Percentiles rank a stretch among this genome's conserved stretches.
Evolutionary conservation across 2,329 filamentous ascomycete species (phyloP).

Genomic region (Alternaria sp.): DNA sequence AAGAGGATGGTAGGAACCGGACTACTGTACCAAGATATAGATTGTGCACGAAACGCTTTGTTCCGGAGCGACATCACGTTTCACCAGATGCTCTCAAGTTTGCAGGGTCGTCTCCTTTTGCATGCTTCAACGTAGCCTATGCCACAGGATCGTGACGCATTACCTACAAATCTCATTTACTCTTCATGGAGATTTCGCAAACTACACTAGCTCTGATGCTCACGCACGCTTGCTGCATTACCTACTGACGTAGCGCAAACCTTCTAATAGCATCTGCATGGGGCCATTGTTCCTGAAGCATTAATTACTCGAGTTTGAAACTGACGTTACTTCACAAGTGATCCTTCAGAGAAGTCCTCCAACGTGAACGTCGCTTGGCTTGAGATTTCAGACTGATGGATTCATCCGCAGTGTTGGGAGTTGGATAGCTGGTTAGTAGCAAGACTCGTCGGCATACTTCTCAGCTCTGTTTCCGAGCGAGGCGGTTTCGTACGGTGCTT

Average conservation of each 20-base stretch:
- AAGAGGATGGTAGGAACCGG: background rate
- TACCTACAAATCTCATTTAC: background rate
- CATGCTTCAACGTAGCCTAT: background rate
- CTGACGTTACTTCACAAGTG: background rate
- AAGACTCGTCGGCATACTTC: background rate
- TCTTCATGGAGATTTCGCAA: background rate
- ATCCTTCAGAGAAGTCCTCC: background rate
- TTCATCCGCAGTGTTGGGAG: background rate
- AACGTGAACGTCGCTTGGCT: background rate
- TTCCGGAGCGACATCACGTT: background rate
- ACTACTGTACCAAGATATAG: background rate
- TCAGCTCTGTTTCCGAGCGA: background rate
- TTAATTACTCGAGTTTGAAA: background rate
- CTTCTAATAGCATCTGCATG: background rate
- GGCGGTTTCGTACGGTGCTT: background rate
- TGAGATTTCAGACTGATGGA: background rate
- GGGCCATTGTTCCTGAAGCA: background rate
- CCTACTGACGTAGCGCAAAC: conserved; percentile 5
- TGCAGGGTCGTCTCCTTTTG: background rate
- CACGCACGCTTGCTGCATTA: background rate
- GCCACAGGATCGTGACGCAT: background rate
- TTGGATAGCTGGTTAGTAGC: background rate
- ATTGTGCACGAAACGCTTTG: background rate
- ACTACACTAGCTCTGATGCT: background rate
- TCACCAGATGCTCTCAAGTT: background rate